phyloP scores from a whole-genome alignment of 306 rosid species.

The Dalbergia cochinchinensis region DNA sequence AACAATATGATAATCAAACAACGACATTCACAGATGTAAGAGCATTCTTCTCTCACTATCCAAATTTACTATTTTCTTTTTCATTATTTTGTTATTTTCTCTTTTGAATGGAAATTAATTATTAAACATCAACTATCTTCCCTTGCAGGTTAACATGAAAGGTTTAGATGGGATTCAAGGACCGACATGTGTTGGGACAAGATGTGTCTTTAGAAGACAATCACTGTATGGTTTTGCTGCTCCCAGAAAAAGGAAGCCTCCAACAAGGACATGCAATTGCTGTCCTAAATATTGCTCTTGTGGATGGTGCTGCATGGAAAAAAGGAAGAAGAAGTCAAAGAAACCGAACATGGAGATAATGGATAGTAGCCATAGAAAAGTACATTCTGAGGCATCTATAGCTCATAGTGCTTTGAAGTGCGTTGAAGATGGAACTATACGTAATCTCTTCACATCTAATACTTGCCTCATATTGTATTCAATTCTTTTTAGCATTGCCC shows the following conservation, averaged over 20 bases:
- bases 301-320: slow-evolving; percentile 50
- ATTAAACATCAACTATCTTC: background rate
- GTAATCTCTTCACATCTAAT: slow-evolving; percentile 38
- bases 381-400: slow-evolving; percentile 44
- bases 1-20: slow-evolving; percentile 54
- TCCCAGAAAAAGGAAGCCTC: slow-evolving; percentile 64
- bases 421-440: slow-evolving; percentile 47
- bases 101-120: slow-evolving; percentile 9
- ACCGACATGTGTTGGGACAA: slow-evolving; percentile 73
- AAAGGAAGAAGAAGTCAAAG: slow-evolving; percentile 51
- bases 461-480: background rate
- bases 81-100: background rate
- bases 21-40: slow-evolving; percentile 69
- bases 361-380: slow-evolving; percentile 45
- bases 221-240: slow-evolving; percentile 81
- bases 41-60: background rate
- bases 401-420: slow-evolving; percentile 42
- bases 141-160: slow-evolving; percentile 71
- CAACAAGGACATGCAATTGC: slow-evolving; percentile 73
- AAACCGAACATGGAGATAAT: slow-evolving; percentile 50
- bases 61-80: background rate
- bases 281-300: slow-evolving; percentile 67
- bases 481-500: background rate
- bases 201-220: slow-evolving; percentile 79
- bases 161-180: slow-evolving; percentile 92